A percentile compares a stretch with the other conserved stretches of the same genome.
Conservation (phyloP, 2,329 filamentous ascomycete genomes). For the Pseudogymnoascus sp. region DNA sequence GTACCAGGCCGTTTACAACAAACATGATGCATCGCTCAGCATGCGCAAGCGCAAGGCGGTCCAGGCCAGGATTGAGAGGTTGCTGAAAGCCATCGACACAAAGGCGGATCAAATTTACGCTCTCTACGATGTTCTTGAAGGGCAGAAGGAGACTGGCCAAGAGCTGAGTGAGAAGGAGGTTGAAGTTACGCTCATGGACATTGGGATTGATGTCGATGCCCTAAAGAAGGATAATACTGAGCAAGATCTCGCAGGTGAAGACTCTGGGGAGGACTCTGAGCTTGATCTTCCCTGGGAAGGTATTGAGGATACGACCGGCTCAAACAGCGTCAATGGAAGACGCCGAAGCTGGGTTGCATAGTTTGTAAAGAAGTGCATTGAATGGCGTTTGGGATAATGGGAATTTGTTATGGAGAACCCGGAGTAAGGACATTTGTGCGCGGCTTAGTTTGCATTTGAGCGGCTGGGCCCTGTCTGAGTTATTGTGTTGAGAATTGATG, state of each 20-base stretch:
- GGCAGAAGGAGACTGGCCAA: constrained; percentile 59
- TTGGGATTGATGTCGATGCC: constrained; percentile 21
- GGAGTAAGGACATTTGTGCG: background rate
- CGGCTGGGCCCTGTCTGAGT: background rate
- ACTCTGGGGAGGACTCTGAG: constrained; percentile 12
- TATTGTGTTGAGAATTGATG: background rate
- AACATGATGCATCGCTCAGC: constrained; percentile 57
- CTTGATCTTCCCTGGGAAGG: constrained; percentile 20
- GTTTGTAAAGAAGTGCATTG: background rate
- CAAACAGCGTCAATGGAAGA: background rate
- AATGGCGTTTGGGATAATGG: background rate
- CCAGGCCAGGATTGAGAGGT: constrained; percentile 49
- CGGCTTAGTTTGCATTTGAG: constrained; percentile 5
- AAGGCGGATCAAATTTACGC: constrained; percentile 76
- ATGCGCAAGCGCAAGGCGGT: constrained; percentile 56
- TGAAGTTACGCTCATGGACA: constrained; percentile 54
- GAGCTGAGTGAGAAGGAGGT: constrained; percentile 55
- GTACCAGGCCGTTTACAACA: constrained; percentile 54
- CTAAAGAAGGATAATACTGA: background rate
- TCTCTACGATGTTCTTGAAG: constrained; percentile 76
- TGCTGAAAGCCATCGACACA: constrained; percentile 57
- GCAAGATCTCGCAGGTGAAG: background rate
- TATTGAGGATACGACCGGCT: constrained; percentile 16
- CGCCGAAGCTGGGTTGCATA: background rate
- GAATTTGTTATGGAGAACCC: background rate